Evolutionary conservation across 805 yeast genomes (phyloP).

Genomic region (Kodamaea lidongshanica): DNA sequence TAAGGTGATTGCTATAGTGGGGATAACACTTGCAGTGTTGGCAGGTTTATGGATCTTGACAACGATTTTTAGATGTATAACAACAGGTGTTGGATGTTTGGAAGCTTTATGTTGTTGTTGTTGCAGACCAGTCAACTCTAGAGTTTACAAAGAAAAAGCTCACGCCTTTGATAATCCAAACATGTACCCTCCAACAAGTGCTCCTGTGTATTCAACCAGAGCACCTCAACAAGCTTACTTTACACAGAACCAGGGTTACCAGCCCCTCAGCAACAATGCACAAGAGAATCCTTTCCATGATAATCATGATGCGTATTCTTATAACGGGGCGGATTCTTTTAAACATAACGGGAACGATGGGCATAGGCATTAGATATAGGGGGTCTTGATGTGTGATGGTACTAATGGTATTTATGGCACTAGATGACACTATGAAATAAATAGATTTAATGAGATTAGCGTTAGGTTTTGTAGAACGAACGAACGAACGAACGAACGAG

Average conservation of each 20-base stretch:
- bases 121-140: slow-evolving; percentile 24
- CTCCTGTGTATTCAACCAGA: slow-evolving; percentile 11
- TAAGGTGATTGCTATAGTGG: slow-evolving; percentile 70
- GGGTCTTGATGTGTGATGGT: too few relatives aligned
- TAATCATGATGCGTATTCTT: too few relatives aligned
- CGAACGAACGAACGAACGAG: too few relatives aligned
- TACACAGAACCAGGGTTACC: slow-evolving; percentile 11
- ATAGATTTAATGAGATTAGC: too few relatives aligned
- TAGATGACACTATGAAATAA: too few relatives aligned
- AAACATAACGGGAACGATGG: too few relatives aligned
- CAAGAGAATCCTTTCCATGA: too few relatives aligned
- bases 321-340: too few relatives aligned
- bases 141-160: slow-evolving; percentile 12
- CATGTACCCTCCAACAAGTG: slow-evolving; percentile 26
- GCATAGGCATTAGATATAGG: too few relatives aligned
- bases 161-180: slow-evolving; percentile 25
- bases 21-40: slow-evolving; percentile 54
- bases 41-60: slow-evolving; percentile 51
- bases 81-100: slow-evolving; percentile 44
- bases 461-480: too few relatives aligned
- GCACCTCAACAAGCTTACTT: slow-evolving; percentile 13
- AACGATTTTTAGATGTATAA: slow-evolving; percentile 49
- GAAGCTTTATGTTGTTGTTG: slow-evolving; percentile 47
- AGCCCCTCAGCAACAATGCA: slow-evolving; percentile 9
- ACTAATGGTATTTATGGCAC: too few relatives aligned